Evolutionary conservation across 148 eudicot species (phyloP).

Genomic region (Linanthus parryae): DNA sequence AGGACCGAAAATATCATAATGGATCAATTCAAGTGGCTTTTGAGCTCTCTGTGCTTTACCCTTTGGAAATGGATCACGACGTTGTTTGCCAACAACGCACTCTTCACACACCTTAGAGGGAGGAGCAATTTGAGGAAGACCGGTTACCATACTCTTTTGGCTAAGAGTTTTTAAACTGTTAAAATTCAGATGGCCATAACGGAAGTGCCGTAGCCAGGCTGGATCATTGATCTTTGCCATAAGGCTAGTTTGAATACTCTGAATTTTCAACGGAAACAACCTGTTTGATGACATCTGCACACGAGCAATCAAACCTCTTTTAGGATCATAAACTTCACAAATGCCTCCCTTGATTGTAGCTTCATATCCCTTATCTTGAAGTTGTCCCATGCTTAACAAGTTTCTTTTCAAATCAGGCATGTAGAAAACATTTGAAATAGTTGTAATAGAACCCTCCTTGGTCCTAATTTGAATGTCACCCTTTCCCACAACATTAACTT

Average conservation of each 20-base stretch:
- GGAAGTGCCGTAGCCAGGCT: neutral
- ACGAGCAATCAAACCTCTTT: no score
- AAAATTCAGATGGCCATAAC: neutral
- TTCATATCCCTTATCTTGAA: no score
- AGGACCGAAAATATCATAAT: neutral
- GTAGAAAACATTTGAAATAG: no score
- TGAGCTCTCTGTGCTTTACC: neutral
- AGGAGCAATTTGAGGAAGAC: neutral
- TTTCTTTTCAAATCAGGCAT: no score
- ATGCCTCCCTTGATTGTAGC: no score
- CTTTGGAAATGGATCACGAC: neutral
- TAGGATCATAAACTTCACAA: no score
- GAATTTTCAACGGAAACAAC: no score
- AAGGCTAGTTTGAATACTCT: neutral
- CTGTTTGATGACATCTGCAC: no score
- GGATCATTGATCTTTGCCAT: neutral
- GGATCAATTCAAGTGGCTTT: neutral
- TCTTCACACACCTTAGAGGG: neutral
- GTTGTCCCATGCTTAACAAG: no score
- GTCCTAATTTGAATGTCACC: no score
- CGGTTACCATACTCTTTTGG: neutral
- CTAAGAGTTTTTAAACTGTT: neutral
- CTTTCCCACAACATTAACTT: no score
- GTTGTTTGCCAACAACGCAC: slow-evolving; percentile 1
- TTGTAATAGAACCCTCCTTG: no score